These are phyloP conservation scores for Nepenthes gracilis DNA, from an alignment of 148 eudicot genomes.

Conservation along the genomic window DNA sequence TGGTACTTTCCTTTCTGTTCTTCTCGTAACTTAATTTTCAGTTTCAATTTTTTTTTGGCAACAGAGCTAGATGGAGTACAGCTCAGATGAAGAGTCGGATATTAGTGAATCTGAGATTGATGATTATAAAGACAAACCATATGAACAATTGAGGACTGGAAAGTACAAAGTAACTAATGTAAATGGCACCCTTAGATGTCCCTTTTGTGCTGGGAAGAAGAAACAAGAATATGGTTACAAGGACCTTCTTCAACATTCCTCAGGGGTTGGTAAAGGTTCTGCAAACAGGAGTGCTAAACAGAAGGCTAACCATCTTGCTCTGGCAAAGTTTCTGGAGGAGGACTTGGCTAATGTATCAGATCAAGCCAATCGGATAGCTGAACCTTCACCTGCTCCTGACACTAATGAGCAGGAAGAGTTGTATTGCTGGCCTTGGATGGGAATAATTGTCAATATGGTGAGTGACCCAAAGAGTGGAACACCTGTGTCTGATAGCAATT, in stretches of 20 bases:
- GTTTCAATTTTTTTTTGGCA: background rate
- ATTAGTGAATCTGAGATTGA: slow-evolving; percentile 85
- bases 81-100: slow-evolving; percentile 68
- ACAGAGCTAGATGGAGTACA: slow-evolving; percentile 31
- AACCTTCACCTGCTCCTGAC: slow-evolving; percentile 18
- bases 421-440: slow-evolving; percentile 73
- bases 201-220: slow-evolving; percentile 85
- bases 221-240: slow-evolving; percentile 79
- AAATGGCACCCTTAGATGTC: slow-evolving; percentile 71
- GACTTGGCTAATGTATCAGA: slow-evolving; percentile 27
- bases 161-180: slow-evolving; percentile 37
- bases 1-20: no score
- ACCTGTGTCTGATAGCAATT: slow-evolving; percentile 18
- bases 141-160: slow-evolving; percentile 40
- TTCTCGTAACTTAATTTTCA: background rate
- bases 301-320: slow-evolving; percentile 60
- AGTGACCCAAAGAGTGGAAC: slow-evolving; percentile 17
- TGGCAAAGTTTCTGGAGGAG: slow-evolving; percentile 44
- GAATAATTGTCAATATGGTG: slow-evolving; percentile 50
- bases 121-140: slow-evolving; percentile 66
- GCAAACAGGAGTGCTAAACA: slow-evolving; percentile 51
- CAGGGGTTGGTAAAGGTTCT: slow-evolving; percentile 63
- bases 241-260: slow-evolving; percentile 71
- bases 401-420: slow-evolving; percentile 21
- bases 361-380: slow-evolving; percentile 12